Evolutionary conservation across 768 basidiomycete genomes (phyloP).

Genomic region (Thelephora ganbajun): DNA sequence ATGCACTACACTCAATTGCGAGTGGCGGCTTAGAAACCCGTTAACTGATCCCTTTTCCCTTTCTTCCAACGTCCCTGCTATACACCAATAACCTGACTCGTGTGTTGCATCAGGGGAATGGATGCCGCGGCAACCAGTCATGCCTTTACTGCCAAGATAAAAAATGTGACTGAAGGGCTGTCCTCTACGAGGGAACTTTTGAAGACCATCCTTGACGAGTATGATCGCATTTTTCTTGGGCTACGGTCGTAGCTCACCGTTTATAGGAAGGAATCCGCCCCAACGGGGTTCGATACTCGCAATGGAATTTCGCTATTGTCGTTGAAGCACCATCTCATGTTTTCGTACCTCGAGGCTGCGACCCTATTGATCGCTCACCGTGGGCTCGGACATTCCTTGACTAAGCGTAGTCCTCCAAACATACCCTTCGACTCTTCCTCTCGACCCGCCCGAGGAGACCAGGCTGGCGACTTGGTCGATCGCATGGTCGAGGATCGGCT

Average conservation of each 20-base stretch:
- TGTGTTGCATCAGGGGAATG: background rate
- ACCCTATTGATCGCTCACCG: slow-evolving; percentile 61
- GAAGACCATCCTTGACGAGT: slow-evolving; percentile 43
- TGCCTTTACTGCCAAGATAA: slow-evolving; percentile 13
- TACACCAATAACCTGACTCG: background rate
- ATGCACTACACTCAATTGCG: slow-evolving; percentile 35
- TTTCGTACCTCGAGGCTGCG: slow-evolving; percentile 79
- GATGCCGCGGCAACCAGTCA: background rate
- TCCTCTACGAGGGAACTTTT: slow-evolving; percentile 44
- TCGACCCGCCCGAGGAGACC: slow-evolving; percentile 39
- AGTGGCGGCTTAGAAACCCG: slow-evolving; percentile 57
- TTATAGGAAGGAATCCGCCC: slow-evolving; percentile 13
- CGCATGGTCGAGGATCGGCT: slow-evolving; percentile 68
- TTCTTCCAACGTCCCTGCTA: background rate
- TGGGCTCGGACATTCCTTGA: slow-evolving; percentile 49
- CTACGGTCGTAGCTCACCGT: background rate
- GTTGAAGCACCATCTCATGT: slow-evolving; percentile 70
- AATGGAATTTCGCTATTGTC: slow-evolving; percentile 88
- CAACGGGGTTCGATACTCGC: slow-evolving; percentile 33
- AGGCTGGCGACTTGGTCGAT: slow-evolving; percentile 66
- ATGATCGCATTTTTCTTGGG: slow-evolving; percentile 9
- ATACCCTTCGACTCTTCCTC: slow-evolving; percentile 37
- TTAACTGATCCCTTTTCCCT: slow-evolving; percentile 28
- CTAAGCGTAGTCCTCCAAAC: slow-evolving; percentile 31
- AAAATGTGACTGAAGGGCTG: slow-evolving; percentile 52